Evolutionary conservation across 2,329 filamentous ascomycete genomes (phyloP).

Genomic region (Metarhizium anisopliae): DNA sequence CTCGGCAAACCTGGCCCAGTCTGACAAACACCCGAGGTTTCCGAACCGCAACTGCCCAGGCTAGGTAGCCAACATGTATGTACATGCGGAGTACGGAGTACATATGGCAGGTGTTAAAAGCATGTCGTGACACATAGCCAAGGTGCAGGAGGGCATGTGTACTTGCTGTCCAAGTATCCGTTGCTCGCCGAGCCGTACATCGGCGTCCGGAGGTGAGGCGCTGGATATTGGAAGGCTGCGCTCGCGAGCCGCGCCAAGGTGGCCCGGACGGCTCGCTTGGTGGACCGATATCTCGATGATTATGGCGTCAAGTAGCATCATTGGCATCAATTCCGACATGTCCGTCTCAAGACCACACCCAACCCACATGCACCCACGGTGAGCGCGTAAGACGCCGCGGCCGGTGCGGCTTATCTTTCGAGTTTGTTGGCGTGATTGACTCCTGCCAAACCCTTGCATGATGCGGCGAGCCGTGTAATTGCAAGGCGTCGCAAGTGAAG

Average conservation of each 20-base stretch:
- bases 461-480: neutral
- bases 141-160: neutral
- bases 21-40: no score
- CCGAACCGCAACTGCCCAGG: no score
- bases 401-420: neutral
- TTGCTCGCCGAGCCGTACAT: neutral
- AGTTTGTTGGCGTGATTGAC: neutral
- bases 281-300: neutral
- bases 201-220: neutral
- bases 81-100: neutral
- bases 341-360: neutral
- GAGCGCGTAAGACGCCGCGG: neutral
- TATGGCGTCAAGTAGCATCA: neutral
- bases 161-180: neutral
- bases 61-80: no score
- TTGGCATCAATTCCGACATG: neutral
- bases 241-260: no score
- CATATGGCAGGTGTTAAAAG: neutral
- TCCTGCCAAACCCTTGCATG: neutral
- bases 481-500: no score
- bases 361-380: neutral
- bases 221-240: neutral
- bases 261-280: no score
- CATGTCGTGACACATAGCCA: neutral
- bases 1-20: no score